Evolutionary conservation across 192 early-diverging fungal species (phyloP).

Genomic region (Gigaspora rosea): DNA sequence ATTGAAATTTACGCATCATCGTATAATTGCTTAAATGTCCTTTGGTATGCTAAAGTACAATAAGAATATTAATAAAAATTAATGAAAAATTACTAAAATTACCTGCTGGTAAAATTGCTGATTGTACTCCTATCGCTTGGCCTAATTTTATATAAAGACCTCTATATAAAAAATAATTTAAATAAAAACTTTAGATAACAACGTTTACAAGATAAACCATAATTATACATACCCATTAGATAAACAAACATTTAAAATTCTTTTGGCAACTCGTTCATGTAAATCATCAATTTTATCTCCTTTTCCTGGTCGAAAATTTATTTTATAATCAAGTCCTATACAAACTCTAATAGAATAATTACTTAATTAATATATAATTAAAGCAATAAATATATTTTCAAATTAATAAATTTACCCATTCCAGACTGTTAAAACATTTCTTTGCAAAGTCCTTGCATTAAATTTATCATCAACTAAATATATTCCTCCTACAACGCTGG

Average conservation of each 20-base stretch:
- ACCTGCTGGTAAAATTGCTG: slow-evolving; percentile 61
- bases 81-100: slow-evolving; percentile 9
- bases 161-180: slow-evolving; percentile 27
- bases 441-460: slow-evolving; percentile 51
- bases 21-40: slow-evolving; percentile 1
- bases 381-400: neutral
- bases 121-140: slow-evolving; percentile 70
- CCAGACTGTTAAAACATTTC: slow-evolving; percentile 51
- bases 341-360: slow-evolving; percentile 33
- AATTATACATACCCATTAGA: slow-evolving; percentile 61
- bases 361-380: neutral
- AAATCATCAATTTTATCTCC: slow-evolving; percentile 65
- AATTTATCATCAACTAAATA: slow-evolving; percentile 47
- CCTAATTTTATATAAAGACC: slow-evolving; percentile 90
- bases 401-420: slow-evolving; percentile 46
- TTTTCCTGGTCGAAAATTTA: slow-evolving; percentile 74
- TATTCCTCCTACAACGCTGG: slow-evolving; percentile 35
- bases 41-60: neutral
- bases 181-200: neutral
- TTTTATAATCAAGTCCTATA: slow-evolving; percentile 74
- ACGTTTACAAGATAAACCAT: neutral
- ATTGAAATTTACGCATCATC: slow-evolving; percentile 21
- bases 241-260: slow-evolving; percentile 75
- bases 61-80: neutral
- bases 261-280: slow-evolving; percentile 70